Conservation (phyloP, 2,329 filamentous ascomycete genomes). For the Leptographium lundbergii region DNA sequence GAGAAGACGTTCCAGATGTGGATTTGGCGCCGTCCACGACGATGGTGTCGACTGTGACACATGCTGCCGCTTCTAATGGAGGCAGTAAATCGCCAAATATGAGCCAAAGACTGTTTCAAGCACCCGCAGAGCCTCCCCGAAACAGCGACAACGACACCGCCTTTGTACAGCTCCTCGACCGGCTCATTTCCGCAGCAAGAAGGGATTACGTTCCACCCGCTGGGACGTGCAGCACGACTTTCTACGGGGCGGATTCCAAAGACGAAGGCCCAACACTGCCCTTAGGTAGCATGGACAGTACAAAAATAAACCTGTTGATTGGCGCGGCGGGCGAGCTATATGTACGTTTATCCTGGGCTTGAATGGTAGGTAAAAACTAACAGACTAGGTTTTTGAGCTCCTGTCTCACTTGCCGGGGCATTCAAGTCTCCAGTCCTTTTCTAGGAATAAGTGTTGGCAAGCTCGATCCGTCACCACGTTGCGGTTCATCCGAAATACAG, state of each 20-base stretch:
- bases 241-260: not conserved
- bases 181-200: not conserved
- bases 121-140: not conserved
- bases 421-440: not conserved
- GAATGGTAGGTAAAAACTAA: not conserved
- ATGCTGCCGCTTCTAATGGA: not conserved
- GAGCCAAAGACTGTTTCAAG: not conserved
- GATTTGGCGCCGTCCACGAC: not conserved
- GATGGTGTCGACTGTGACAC: not conserved
- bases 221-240: not conserved
- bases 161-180: not conserved
- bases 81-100: not conserved
- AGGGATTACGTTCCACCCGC: not conserved
- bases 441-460: not conserved
- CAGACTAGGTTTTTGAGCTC: not conserved
- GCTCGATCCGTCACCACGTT: not conserved
- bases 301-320: not conserved
- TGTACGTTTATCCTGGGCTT: not conserved
- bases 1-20: not conserved
- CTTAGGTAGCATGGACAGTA: not conserved
- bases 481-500: not conserved
- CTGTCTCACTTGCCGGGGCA: not conserved
- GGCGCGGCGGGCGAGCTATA: not conserved
- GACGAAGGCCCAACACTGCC: not conserved
- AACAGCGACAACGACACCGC: not conserved